phyloP scores from a whole-genome alignment of 352 stramenopile species.

The Globisporangium polare region DNA sequence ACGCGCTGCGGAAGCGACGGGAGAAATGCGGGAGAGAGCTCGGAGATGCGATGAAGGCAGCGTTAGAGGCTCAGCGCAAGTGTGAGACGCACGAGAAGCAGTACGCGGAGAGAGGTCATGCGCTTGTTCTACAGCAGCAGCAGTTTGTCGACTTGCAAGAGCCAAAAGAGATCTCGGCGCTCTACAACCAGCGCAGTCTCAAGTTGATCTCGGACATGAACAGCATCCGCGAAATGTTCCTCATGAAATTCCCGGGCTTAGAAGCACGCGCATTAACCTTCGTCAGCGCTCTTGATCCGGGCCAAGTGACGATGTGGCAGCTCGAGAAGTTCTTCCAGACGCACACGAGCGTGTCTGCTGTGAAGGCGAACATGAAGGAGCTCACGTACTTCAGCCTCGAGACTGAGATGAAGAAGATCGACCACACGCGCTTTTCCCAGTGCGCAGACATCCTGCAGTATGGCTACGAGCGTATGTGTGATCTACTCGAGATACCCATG shows the following conservation, averaged over 20 bases:
- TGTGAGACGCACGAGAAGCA: slow-evolving; percentile 12
- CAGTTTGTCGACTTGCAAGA: slow-evolving; percentile 28
- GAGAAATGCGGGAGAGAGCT: slow-evolving; percentile 29
- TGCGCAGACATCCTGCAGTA: slow-evolving; percentile 58
- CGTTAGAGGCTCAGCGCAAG: slow-evolving; percentile 17
- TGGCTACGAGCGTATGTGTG: slow-evolving; percentile 53
- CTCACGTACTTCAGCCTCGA: slow-evolving; percentile 51
- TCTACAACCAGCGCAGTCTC: slow-evolving; percentile 44
- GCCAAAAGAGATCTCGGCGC: slow-evolving; percentile 46
- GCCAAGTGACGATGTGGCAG: slow-evolving; percentile 53
- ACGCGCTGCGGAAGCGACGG: slow-evolving; percentile 37
- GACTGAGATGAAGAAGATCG: slow-evolving; percentile 44
- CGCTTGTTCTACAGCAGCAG: slow-evolving; percentile 19
- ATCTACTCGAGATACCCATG: slow-evolving; percentile 45
- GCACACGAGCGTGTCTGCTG: slow-evolving; percentile 47
- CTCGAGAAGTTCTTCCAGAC: slow-evolving; percentile 59
- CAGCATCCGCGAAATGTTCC: slow-evolving; percentile 51
- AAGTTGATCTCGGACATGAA: slow-evolving; percentile 33
- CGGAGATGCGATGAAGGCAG: slow-evolving; percentile 19
- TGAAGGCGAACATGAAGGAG: slow-evolving; percentile 51
- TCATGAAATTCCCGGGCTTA: slow-evolving; percentile 59
- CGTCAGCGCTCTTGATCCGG: slow-evolving; percentile 35
- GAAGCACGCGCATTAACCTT: slow-evolving; percentile 61
- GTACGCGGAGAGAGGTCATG: slow-evolving; percentile 12
- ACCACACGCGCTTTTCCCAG: slow-evolving; percentile 36